Base-by-base conservation (phyloP, 192 early-diverging fungal species). In the Backusella macrospora region DNA sequence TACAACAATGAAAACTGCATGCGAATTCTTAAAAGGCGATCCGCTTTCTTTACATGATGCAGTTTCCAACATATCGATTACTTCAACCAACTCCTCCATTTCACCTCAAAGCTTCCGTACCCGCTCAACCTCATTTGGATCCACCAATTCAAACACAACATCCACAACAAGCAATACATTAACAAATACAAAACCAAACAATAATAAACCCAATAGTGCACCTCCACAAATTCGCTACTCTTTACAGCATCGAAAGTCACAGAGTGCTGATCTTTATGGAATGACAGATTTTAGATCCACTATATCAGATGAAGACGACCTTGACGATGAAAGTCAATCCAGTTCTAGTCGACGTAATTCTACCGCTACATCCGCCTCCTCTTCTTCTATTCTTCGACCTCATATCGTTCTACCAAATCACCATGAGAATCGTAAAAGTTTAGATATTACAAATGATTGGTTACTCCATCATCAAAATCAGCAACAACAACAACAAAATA, bases 1-100 rank as follows among this genome's bases (percentile, higher is more conserved):
- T 29, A 81, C 79, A 34, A 87, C 86, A 5, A 75, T 87, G 72
- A 81, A 81, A 47, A 78, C 86, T 2, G 75, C 86, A 2, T 73
- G 83, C 40, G 80, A 83, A 49, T 87, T 83, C 65, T 69, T 87
- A n/a, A 85, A 83, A 65, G 74, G 78, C 0, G 86, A 87, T 65
- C 86, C 86, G 6, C 46, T 87, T 26, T 74, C 76, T 39, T 63
- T 87, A 3, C 43, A 80, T 59, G 52, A 59, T 26, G 23, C 21
- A 59, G 52, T 26, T 23, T 59, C 52, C 21, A 59, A 59, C 52
- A 59, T 59, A 5, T 59, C 52, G 21, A 59, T 59, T 23, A 59
- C 52, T 4, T 77, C 85, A 0, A 75, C 73, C 14, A 67, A 62
- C 1, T 69, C 70, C 10, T 72, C 74, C 21, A 45, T 69, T 44